phyloP scores from a whole-genome alignment of 176 grass and related monocot genomes.

The Themeda triandra region DNA sequence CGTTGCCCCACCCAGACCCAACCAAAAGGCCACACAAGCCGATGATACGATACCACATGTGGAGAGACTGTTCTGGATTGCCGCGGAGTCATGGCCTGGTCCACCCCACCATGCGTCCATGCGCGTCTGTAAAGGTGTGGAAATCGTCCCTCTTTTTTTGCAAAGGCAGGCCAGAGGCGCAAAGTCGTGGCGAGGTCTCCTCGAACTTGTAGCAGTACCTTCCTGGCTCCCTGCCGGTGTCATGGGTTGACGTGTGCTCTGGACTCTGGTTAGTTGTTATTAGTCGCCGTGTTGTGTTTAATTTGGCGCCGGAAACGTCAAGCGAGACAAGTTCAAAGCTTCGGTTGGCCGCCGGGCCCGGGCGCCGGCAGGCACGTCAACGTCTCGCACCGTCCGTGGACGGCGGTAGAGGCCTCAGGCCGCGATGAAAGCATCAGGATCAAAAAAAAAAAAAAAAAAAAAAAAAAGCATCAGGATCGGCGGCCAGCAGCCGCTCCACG shows the following conservation, averaged over 20 bases:
- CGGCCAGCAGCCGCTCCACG: background rate
- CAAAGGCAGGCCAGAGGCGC: background rate
- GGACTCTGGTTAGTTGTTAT: no score
- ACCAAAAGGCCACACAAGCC: fast-evolving
- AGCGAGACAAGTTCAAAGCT: background rate
- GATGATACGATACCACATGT: no score
- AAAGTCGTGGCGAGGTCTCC: background rate
- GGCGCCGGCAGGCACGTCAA: background rate
- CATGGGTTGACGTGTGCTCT: background rate
- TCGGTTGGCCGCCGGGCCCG: background rate
- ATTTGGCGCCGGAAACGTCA: background rate
- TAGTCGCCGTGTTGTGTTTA: background rate
- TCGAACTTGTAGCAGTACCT: background rate
- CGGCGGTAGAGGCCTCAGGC: no score
- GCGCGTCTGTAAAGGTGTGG: fast-evolving
- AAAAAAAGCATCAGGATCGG: background rate
- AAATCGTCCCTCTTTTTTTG: background rate
- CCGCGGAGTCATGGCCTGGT: no score
- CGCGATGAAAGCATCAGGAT: no score
- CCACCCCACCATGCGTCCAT: no score
- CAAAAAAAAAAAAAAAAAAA: no score
- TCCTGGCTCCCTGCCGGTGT: background rate
- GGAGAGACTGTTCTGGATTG: no score
- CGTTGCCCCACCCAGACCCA: background rate
- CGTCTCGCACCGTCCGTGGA: no score